phyloP scores from a whole-genome alignment of 2,329 filamentous ascomycete species.

The Phialemonium atrogriseum region DNA sequence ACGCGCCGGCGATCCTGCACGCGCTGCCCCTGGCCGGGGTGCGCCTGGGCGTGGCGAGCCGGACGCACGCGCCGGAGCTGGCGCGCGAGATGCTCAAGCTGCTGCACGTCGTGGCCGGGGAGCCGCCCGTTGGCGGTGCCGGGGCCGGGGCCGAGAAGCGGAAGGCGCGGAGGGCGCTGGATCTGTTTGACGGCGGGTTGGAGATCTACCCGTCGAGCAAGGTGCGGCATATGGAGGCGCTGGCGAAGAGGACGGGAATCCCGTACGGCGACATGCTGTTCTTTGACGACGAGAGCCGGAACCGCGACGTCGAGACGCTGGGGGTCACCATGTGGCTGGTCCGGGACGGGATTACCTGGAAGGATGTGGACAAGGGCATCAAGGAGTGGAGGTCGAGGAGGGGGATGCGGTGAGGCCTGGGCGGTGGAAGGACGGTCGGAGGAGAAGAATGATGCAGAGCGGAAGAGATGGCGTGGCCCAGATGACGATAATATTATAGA shows the following conservation, averaged over 20 bases:
- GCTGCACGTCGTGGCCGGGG: conserved; percentile 45
- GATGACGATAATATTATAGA: too few species aligned
- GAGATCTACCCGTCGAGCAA: conserved; percentile 74
- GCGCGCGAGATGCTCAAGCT: conserved; percentile 73
- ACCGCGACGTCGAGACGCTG: conserved; percentile 69
- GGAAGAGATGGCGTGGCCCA: too few species aligned
- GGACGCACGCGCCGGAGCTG: conserved; percentile 71
- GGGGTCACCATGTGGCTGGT: conserved; percentile 83
- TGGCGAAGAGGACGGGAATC: conserved; percentile 64
- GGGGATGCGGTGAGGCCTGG: conserved; percentile 26
- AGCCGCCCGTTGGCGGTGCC: conserved; percentile 13
- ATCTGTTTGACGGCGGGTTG: conserved; percentile 50
- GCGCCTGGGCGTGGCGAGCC: conserved; percentile 65
- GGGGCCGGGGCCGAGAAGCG: conserved; percentile 15
- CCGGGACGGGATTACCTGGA: conserved; percentile 65
- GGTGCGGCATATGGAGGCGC: conserved; percentile 70
- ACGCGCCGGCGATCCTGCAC: conserved; percentile 60
- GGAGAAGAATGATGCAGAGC: too few species aligned
- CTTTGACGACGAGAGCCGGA: conserved; percentile 87
- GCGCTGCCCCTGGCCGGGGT: conserved; percentile 41
- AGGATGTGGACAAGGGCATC: conserved; percentile 73
- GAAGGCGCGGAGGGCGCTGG: conserved; percentile 39
- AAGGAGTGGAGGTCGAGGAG: conserved; percentile 71
- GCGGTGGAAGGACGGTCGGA: too few species aligned
- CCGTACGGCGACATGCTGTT: conserved; percentile 82